phyloP scores from a whole-genome alignment of 2,329 filamentous ascomycete genomes.

The Coccinonectria pachysandricola region DNA sequence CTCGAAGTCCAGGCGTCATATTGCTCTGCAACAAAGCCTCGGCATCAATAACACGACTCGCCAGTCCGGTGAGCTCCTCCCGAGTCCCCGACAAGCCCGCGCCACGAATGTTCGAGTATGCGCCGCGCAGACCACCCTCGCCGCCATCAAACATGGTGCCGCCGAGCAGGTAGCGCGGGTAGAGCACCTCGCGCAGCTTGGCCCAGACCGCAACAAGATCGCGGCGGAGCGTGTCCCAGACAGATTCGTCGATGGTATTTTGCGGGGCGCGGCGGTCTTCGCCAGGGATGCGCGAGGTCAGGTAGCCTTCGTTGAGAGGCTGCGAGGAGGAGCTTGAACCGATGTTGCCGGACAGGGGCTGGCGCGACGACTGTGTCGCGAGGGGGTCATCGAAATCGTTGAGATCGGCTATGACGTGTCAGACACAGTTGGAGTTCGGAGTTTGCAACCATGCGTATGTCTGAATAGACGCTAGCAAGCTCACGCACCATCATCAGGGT shows the following conservation, averaged over 20 bases:
- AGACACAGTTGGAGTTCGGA: conserved; percentile 5
- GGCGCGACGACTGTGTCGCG: conserved; percentile 55
- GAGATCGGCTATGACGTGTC: conserved; percentile 54
- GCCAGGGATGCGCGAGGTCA: conserved; percentile 82
- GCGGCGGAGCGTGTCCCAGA: conserved; percentile 93
- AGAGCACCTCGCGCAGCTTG: conserved; percentile 96
- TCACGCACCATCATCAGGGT: conserved; percentile 66
- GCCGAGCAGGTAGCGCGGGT: conserved; percentile 82
- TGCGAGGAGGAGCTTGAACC: conserved; percentile 46
- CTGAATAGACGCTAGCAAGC: too few species aligned
- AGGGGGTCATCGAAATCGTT: conserved; percentile 90
- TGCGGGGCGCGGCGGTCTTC: conserved; percentile 83
- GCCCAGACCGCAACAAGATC: conserved; percentile 91
- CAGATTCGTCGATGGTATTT: conserved; percentile 93
- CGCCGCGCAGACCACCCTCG: conserved; percentile 45
- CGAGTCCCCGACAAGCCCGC: conserved; percentile 49
- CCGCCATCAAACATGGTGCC: conserved; percentile 52
- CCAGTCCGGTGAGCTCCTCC: conserved; percentile 51
- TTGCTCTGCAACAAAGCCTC: conserved; percentile 52
- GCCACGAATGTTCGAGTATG: conserved; percentile 50
- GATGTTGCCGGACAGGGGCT: conserved; percentile 79
- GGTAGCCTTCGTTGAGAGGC: conserved; percentile 62
- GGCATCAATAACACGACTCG: conserved; percentile 53
- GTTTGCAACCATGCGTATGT: not conserved
- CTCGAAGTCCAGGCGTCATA: conserved; percentile 83